Evolutionary conservation across 1,284 basidiomycete genomes (phyloP), one percentile per base, ranked within the genome.

Genomic region (Malassezia sympodialis): DNA sequence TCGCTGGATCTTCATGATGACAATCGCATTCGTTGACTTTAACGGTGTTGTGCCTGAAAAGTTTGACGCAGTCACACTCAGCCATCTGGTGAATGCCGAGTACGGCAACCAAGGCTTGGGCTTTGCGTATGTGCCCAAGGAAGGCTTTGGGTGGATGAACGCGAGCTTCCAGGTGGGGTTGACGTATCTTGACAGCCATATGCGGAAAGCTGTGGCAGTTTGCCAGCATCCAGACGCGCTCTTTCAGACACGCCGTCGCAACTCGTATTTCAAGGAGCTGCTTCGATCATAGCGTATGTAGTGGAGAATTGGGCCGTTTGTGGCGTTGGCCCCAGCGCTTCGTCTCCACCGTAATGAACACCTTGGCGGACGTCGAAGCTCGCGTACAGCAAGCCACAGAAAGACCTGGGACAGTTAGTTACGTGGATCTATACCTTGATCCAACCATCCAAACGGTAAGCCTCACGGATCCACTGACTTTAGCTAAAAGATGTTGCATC

Each of bases 81-180:
- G 88, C 3, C 91, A 96, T 77, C 80, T 96, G 57, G 91, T 98
- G 4, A 90, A 93, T 70, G 93, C 93, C 41, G 93, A 98, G 78
- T 96, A 96, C 75, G 94, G 93, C 12, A 98, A 96, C 77, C 93
- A 98, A 76, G 93, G 93, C 51, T 81, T 91, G 66, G 90, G 96
- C 78, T 96, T 96, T 79, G 88, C 90, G 46, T 73, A 61, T 41
- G 69, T 96, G 31, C 90, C 90, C 48, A 81, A 90, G 21, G 93
- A 96, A 78, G 93, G 93, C 51, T 98, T 98, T 69, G 93, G 93
- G 4, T 74, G 79, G 86, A 76, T 73, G 60, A 77, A 77, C 53
- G 87, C 91, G 1, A 63, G 59, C 31, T 73, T 67, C 87, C 89
- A 53, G 89, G 90, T 78, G 48, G 93, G 93, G 23, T 77, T 96